Conservation (phyloP, 495 filamentous ascomycete genomes). For the Hypoxylon perforatum region DNA sequence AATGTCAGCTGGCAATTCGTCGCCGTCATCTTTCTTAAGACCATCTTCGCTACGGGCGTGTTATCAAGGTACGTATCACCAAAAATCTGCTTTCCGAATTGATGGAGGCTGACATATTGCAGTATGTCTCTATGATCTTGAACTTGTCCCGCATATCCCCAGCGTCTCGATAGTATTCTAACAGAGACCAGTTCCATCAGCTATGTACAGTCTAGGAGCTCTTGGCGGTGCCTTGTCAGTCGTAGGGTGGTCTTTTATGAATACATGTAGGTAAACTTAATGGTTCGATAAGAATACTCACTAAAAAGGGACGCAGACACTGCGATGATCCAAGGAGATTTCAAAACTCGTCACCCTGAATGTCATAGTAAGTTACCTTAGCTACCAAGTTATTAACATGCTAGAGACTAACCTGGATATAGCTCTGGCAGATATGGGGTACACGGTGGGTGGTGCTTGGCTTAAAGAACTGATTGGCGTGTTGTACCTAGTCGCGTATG, state of each 20-base stretch:
- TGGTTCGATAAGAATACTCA: neutral
- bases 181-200: conserved; percentile 39
- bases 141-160: neutral
- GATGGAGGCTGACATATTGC: conserved; percentile 34
- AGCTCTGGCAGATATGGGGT: conserved; percentile 52
- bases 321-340: conserved; percentile 49
- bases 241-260: conserved; percentile 55
- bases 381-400: neutral
- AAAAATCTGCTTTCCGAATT: conserved; percentile 15
- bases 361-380: conserved; percentile 45
- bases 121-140: neutral
- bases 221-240: conserved; percentile 54
- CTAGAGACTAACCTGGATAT: neutral
- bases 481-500: conserved; percentile 60
- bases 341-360: conserved; percentile 50
- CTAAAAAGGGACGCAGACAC: conserved; percentile 17
- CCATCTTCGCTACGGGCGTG: conserved; percentile 61
- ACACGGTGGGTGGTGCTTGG: conserved; percentile 46
- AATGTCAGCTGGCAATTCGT: conserved; percentile 67
- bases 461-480: conserved; percentile 51
- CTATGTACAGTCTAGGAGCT: conserved; percentile 56
- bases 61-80: conserved; percentile 15
- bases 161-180: conserved; percentile 52
- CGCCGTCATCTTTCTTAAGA: conserved; percentile 67
- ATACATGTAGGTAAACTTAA: conserved; percentile 42